These are phyloP conservation scores for Nothophaeocryptopus gaeumannii DNA, from an alignment of 2,329 filamentous ascomycete genomes.

Conservation along the genomic window DNA sequence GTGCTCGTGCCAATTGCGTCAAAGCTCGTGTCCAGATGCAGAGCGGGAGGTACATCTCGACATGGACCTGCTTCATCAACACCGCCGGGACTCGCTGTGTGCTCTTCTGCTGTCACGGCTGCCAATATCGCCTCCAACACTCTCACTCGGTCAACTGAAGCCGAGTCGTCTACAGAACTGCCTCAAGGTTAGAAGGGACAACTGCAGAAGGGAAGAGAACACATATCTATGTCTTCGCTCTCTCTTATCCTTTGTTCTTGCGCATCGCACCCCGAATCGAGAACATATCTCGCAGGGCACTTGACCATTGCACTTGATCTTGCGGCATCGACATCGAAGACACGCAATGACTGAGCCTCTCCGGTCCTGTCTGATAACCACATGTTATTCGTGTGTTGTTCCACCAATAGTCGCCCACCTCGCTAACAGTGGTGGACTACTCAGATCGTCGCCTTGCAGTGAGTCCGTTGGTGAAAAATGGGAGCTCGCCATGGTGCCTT, in stretches of 20 bases:
- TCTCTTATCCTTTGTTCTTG: slow-evolving; percentile 14
- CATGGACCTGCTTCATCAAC: background rate
- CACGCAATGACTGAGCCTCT: slow-evolving; percentile 15
- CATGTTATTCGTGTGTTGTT: slow-evolving; percentile 16
- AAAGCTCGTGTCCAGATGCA: slow-evolving; percentile 20
- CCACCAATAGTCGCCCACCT: slow-evolving; percentile 21
- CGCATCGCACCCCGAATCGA: slow-evolving; percentile 17
- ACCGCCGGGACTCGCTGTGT: background rate
- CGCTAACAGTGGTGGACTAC: slow-evolving; percentile 7
- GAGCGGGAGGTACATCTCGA: slow-evolving; percentile 9
- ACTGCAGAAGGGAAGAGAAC: background rate
- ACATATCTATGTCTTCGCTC: slow-evolving; percentile 17
- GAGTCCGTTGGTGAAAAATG: slow-evolving; percentile 9
- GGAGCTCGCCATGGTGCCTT: slow-evolving; percentile 10
- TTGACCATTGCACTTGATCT: slow-evolving; percentile 18
- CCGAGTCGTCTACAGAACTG: slow-evolving; percentile 16
- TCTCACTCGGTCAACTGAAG: slow-evolving; percentile 18
- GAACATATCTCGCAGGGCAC: slow-evolving; percentile 19
- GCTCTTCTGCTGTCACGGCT: slow-evolving; percentile 10
- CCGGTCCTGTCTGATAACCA: slow-evolving; percentile 12
- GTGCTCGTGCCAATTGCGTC: slow-evolving; percentile 1
- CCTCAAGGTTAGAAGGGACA: background rate
- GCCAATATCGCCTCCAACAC: slow-evolving; percentile 16
- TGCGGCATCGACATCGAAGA: slow-evolving; percentile 13
- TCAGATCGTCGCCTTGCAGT: slow-evolving; percentile 1